Base-by-base conservation (phyloP, 495 filamentous ascomycete species). In the Schizothecium vesticola region DNA sequence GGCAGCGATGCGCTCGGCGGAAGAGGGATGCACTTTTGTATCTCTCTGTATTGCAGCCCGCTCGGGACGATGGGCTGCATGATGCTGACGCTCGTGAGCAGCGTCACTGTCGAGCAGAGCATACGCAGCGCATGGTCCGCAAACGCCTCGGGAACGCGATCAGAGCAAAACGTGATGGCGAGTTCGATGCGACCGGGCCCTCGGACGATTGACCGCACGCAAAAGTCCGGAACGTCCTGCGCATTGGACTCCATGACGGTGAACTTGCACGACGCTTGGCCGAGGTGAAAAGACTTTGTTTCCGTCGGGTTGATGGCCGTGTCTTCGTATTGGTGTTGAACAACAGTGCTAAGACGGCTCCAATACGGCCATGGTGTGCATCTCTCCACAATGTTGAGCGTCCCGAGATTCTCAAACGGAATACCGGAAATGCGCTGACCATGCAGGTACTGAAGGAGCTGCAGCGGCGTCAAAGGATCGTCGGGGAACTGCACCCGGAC, bases 311-410 rank as follows among this genome's bases (percentile, higher is more conserved):
- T 69, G 63, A 79, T 75, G 24, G 73, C 72, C 3, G 72, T 73
- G 61, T 80, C 77, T 56, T 81, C 76, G 69, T 70, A 73, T 67
- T 78, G 79, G 59, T 83, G 82, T 58, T 80, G 79, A 3, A 84
- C 76, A 12, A 82, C 67, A 0, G 76, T 79, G 70, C 80, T 82
- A 70, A 84, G 82, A 1, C 80, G 80, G 6, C 80, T 80, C 82
- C 82, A 84, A 25, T 82, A 80, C 3, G 81, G 80, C 82, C 82
- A 84, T 0, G 77, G 65, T 13, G 82, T 84, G 66, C 80, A 82
- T 43, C 80, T 82, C 66, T 81, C 80, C 3, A 84, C 73, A 58
- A 84, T 80, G 22, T 75, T 73, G 12, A 79, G 72, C n/a, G 74
- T 74, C 16, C 81, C 79, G 19, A 83, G 71, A 57, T 78, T 81